Evolutionary conservation across 2,329 filamentous ascomycete species (phyloP).

Genomic region (Fusarium sp.): DNA sequence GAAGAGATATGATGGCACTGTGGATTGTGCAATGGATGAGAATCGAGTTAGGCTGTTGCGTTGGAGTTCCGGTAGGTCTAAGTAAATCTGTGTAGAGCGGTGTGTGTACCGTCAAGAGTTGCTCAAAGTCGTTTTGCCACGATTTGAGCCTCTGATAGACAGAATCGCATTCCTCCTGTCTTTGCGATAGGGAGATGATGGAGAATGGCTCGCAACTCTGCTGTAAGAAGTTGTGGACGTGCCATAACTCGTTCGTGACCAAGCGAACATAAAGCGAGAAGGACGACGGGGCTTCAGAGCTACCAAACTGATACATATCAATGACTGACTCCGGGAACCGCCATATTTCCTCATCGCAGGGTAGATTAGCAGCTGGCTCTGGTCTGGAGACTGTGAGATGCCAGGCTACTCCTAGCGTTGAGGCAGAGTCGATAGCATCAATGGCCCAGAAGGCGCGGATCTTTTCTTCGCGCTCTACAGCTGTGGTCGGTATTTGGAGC

Average conservation of each 20-base stretch:
- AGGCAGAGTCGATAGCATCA: conserved; percentile 12
- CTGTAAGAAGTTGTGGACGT: conserved; percentile 14
- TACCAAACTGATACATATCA: conserved; percentile 17
- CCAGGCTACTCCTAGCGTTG: conserved; percentile 5
- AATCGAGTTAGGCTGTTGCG: conserved; percentile 10
- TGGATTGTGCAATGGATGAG: conserved; percentile 20
- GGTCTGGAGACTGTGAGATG: conserved; percentile 2
- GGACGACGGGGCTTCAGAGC: not conserved
- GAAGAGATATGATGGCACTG: conserved; percentile 9
- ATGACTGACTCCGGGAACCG: conserved; percentile 10
- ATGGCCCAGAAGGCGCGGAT: conserved; percentile 18
- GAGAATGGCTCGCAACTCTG: conserved; percentile 3
- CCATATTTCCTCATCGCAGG: conserved; percentile 20
- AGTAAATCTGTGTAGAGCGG: conserved; percentile 9
- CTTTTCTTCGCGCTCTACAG: conserved; percentile 13
- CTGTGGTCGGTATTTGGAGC: not conserved
- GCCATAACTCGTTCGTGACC: conserved; percentile 13
- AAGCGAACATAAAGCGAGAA: conserved; percentile 5
- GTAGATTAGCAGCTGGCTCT: conserved; percentile 6
- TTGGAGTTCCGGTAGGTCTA: not conserved
- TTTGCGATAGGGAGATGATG: not conserved
- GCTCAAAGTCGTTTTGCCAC: conserved; percentile 14
- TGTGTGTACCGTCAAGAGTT: conserved; percentile 4
- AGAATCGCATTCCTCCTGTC: conserved; percentile 1
- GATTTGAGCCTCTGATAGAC: conserved; percentile 4